These are phyloP conservation scores for Monosporascus sp. DNA, from an alignment of 2,329 filamentous ascomycete genomes.

Conservation along the genomic window DNA sequence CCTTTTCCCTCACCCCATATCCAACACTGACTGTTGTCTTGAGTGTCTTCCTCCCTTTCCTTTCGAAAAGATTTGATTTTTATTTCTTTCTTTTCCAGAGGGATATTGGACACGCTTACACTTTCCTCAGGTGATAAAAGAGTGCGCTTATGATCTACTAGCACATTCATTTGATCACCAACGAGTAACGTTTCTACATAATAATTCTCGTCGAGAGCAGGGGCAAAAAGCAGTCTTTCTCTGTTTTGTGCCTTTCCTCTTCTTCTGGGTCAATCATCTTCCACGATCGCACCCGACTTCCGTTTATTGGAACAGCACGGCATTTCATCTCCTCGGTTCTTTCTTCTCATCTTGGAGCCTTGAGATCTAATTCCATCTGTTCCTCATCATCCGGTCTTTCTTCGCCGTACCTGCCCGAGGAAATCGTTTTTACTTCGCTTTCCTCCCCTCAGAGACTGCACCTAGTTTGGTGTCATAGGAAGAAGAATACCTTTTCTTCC, in stretches of 20 bases:
- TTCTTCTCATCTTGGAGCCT: background rate
- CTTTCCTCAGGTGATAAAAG: conserved; percentile 20
- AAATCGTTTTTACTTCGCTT: background rate
- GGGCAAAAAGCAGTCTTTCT: conserved; percentile 1
- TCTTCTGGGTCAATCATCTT: background rate
- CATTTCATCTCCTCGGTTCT: background rate
- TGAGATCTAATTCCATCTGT: background rate
- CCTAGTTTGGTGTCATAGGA: background rate
- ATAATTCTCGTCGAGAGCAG: conserved; percentile 2
- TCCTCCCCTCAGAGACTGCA: background rate
- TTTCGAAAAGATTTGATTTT: conserved; percentile 39
- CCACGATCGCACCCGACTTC: background rate
- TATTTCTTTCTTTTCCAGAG: conserved; percentile 35
- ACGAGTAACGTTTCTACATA: conserved; percentile 7
- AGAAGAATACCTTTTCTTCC: conserved; percentile 12
- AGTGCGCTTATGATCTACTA: conserved; percentile 8
- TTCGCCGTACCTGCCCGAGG: background rate
- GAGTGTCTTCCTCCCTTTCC: conserved; percentile 32
- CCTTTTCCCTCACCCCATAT: conserved; percentile 24
- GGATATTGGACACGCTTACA: conserved; percentile 31
- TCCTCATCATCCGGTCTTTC: background rate
- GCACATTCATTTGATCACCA: conserved; percentile 3
- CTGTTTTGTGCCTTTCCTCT: conserved; percentile 3
- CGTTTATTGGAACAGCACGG: background rate
- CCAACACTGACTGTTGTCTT: conserved; percentile 21